phyloP scores from a whole-genome alignment of 495 filamentous ascomycete species.

The Penicillium turbatum region DNA sequence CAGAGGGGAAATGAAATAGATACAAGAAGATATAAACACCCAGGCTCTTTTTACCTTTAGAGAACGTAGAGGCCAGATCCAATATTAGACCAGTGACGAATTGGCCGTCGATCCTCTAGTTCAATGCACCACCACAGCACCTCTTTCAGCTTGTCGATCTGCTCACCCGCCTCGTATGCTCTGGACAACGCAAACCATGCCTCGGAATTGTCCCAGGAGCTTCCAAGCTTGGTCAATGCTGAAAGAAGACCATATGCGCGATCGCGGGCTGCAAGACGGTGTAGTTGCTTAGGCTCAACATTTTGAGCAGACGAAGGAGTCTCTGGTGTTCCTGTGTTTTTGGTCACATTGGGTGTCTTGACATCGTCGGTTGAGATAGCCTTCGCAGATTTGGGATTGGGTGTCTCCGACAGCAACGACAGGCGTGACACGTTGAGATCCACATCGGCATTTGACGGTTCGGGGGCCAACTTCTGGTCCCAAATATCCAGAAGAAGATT shows the following conservation, averaged over 20 bases:
- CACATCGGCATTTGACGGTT: slow-evolving; percentile 33
- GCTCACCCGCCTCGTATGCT: slow-evolving; percentile 77
- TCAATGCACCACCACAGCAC: slow-evolving; percentile 69
- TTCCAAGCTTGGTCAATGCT: slow-evolving; percentile 75
- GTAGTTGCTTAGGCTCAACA: slow-evolving; percentile 57
- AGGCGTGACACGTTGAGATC: slow-evolving; percentile 29
- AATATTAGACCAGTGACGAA: slow-evolving; percentile 48
- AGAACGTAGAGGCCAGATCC: slow-evolving; percentile 47
- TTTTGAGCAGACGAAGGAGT: slow-evolving; percentile 19
- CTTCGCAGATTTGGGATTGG: slow-evolving; percentile 19
- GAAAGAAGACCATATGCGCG: slow-evolving; percentile 79
- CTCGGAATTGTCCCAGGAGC: slow-evolving; percentile 88
- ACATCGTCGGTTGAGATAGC: slow-evolving; percentile 25
- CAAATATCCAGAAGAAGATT: slow-evolving; percentile 86
- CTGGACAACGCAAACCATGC: slow-evolving; percentile 87
- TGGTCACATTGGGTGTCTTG: slow-evolving; percentile 13
- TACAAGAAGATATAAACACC: slow-evolving; percentile 24
- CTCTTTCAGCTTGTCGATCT: slow-evolving; percentile 76
- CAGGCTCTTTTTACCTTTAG: slow-evolving; percentile 13
- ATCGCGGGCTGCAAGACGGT: slow-evolving; percentile 79
- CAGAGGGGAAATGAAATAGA: slow-evolving; percentile 22
- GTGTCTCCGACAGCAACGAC: slow-evolving; percentile 18
- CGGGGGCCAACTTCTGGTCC: slow-evolving; percentile 52
- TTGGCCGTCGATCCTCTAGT: slow-evolving; percentile 50
- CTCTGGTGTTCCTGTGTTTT: slow-evolving; percentile 8